phyloP scores from a whole-genome alignment of 2,329 filamentous ascomycete genomes.

The Dothideomycetes sp. region DNA sequence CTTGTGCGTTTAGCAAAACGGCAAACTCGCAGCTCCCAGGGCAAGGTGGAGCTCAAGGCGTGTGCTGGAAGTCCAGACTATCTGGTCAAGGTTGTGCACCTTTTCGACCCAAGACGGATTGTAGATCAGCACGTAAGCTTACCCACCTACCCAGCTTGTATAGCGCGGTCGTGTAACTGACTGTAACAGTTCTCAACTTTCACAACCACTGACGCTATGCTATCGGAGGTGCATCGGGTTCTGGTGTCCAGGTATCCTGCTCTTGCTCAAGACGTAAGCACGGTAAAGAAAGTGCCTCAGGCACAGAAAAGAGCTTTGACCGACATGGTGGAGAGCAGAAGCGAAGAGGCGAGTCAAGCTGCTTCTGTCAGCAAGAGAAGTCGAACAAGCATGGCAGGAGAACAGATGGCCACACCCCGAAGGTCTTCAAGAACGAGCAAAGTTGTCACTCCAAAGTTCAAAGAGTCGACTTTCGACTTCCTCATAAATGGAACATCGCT shows the following conservation, averaged over 20 bases:
- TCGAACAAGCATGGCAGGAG: background rate
- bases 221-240: background rate
- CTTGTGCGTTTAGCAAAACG: background rate
- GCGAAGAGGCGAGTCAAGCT: background rate
- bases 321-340: background rate
- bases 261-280: background rate
- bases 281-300: background rate
- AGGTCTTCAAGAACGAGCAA: background rate
- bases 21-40: slow-evolving; percentile 1
- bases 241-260: slow-evolving; percentile 1
- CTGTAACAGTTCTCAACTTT: background rate
- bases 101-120: slow-evolving; percentile 2
- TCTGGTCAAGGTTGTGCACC: background rate
- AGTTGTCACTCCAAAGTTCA: slow-evolving; percentile 2
- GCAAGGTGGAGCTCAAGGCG: background rate
- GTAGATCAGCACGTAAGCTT: slow-evolving; percentile 8
- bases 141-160: background rate
- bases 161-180: background rate
- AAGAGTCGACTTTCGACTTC: slow-evolving; percentile 1
- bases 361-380: background rate
- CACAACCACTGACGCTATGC: background rate
- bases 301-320: background rate
- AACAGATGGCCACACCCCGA: background rate
- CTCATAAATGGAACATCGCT: slow-evolving; percentile 1
- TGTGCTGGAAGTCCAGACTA: background rate